Evolutionary conservation across 805 yeast genomes (phyloP).

Genomic region (Ogataea trehalophila): DNA sequence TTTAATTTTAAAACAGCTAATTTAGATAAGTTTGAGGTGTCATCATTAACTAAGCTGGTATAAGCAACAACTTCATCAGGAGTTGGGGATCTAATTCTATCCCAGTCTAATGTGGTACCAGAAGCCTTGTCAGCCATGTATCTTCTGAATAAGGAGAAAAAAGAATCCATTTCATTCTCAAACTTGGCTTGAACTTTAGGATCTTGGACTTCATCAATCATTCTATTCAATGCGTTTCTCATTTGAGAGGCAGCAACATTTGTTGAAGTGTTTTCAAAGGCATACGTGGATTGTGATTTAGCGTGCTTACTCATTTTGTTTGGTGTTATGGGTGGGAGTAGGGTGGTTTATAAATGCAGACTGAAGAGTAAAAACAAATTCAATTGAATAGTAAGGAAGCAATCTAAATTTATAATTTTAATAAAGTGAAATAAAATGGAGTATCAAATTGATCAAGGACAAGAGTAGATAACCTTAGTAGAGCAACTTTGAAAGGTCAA

Average conservation of each 20-base stretch:
- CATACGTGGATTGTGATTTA: conserved; percentile 74
- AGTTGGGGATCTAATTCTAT: conserved; percentile 86
- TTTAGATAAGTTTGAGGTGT: conserved; percentile 54
- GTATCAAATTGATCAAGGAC: no score
- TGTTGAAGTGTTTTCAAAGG: conserved; percentile 91
- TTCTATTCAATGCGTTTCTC: conserved; percentile 90
- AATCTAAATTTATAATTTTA: no score
- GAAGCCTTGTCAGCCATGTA: conserved; percentile 86
- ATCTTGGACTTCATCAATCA: conserved; percentile 76
- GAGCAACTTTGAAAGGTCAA: no score
- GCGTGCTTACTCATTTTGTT: conserved; percentile 46
- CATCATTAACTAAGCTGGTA: conserved; percentile 40
- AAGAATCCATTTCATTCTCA: conserved; percentile 90
- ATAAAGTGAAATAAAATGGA: no score
- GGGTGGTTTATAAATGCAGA: no score
- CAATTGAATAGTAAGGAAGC: no score
- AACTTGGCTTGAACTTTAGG: conserved; percentile 48
- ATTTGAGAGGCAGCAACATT: conserved; percentile 95
- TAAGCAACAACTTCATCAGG: conserved; percentile 87
- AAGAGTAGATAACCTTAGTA: no score
- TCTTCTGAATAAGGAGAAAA: conserved; percentile 89
- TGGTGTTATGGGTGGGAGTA: conserved; percentile 13
- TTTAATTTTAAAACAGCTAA: conserved; percentile 93
- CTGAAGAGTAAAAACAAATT: no score
- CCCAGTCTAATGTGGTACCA: conserved; percentile 87